Base-by-base conservation (phyloP, 805 yeast genomes). In the Zygotorulaspora chibaensis region DNA sequence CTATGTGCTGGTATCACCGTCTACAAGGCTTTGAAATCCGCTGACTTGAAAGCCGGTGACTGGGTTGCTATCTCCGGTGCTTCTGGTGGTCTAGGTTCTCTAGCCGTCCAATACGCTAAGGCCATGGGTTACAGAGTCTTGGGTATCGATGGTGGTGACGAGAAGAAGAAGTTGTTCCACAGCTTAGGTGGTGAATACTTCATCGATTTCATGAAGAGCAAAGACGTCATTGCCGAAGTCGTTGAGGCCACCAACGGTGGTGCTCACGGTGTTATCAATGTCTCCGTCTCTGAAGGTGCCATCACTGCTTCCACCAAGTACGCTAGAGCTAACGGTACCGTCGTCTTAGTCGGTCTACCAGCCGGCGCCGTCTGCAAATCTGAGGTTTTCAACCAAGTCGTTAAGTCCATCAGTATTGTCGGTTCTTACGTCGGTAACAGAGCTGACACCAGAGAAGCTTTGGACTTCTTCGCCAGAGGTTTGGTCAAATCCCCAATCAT, bases 1-100 rank as follows among this genome's bases (percentile, higher is more conserved):
- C 77, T 87, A 61, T 87, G 96, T 73, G 96, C 95, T 30, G 96
- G 96, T 69, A 81, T 87, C 67, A 87, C 96, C 34, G 95, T 85
- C 47, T 87, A 87, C 82, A 87, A 86, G 75, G 96, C 95, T 37
- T 73, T 87, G 65, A 86, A 86, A 76, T 83, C 87, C 36, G 86
- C 95, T 45, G 77, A 77, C 47, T 71, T 83, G 61, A 64, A 56
- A 48, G 79, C 88, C 48, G 89, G 89, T 56, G 76, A 84, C 58
- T 83, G 87, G 87, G 83, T 83, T 48, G 84, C 85, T 56, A 70
- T 83, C 56, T 78, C 85, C 48, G 90, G 90, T 67, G 88, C 88
- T 45, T 87, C 83, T 59, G 87, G 89, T 65, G 89, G 89, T 53
- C 77, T 83, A 59, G 90, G 90, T 50, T 75, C 87, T 46, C 70